Percentiles rank a stretch among this genome's conserved stretches.
These are phyloP conservation scores for Harringtonia lauricola DNA, from an alignment of 2,329 filamentous ascomycete genomes.

Conservation along the genomic window DNA sequence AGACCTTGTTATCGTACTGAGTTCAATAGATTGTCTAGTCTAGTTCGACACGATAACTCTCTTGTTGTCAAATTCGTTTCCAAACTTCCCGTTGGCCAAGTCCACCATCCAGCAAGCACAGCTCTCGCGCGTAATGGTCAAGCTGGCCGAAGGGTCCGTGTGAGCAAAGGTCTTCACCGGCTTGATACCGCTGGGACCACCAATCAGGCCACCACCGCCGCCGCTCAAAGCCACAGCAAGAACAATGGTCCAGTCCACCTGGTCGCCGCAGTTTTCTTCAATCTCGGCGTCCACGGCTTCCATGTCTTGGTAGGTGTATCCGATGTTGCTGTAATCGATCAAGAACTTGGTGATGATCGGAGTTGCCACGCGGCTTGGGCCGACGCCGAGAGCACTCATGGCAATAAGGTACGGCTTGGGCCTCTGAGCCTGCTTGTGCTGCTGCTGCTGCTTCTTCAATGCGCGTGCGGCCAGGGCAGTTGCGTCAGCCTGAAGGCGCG, in stretches of 20 bases:
- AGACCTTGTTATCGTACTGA: too few species aligned
- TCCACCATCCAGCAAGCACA: constrained; percentile 1
- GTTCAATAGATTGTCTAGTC: too few species aligned
- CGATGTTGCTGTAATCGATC: constrained; percentile 2
- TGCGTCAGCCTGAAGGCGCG: neutral
- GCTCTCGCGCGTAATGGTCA: neutral
- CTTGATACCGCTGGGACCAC: neutral
- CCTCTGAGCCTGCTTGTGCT: neutral
- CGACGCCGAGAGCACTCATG: neutral
- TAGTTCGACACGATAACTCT: constrained; percentile 1
- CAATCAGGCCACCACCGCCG: neutral
- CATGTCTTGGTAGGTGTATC: constrained; percentile 1
- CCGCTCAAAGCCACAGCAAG: neutral
- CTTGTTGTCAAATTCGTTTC: neutral
- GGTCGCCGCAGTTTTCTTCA: neutral
- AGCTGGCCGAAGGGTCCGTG: neutral
- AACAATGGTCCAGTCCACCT: neutral
- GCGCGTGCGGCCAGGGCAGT: neutral
- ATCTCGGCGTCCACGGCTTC: neutral
- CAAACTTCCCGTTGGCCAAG: neutral
- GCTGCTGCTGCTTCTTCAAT: neutral
- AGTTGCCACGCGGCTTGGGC: neutral
- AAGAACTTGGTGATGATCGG: neutral
- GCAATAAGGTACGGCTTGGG: neutral
- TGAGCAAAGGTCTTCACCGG: neutral